These are phyloP conservation scores for Rutstroemia sp. DNA, from an alignment of 2,329 filamentous ascomycete species.

Conservation along the genomic window DNA sequence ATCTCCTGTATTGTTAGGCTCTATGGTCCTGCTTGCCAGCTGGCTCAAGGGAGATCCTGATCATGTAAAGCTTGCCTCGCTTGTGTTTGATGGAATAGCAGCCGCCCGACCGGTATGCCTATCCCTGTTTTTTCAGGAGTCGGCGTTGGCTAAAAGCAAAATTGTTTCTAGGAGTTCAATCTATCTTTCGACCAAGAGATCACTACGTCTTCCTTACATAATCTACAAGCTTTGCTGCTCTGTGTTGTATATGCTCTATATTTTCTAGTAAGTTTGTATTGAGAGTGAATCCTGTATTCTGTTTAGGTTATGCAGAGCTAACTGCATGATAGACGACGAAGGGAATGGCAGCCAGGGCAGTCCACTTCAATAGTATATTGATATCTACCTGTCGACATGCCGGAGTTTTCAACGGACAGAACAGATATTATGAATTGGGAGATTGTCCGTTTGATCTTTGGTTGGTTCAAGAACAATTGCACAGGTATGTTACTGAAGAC, in stretches of 20 bases:
- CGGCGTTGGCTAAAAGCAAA: background rate
- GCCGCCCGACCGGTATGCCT: background rate
- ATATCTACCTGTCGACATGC: background rate
- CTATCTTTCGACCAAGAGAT: background rate
- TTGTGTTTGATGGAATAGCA: conserved; percentile 4
- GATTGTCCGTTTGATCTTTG: conserved; percentile 3
- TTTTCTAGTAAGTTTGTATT: background rate
- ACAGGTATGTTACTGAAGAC: background rate
- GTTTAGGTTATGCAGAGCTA: background rate
- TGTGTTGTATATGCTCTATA: conserved; percentile 1
- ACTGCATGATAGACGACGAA: background rate
- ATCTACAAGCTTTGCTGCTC: background rate
- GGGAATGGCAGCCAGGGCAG: background rate
- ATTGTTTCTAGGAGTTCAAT: background rate
- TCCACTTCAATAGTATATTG: conserved; percentile 1
- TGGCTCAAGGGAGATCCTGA: background rate
- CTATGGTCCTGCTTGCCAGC: background rate
- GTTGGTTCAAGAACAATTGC: background rate
- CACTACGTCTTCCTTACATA: background rate
- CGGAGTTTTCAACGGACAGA: conserved; percentile 4
- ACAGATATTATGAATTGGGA: conserved; percentile 3
- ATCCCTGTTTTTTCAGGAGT: background rate
- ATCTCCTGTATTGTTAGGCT: background rate
- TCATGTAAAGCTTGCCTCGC: background rate
- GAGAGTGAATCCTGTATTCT: no score